These are phyloP conservation scores for Silene uniflora DNA, from an alignment of 148 eudicot species.

Conservation along the genomic window DNA sequence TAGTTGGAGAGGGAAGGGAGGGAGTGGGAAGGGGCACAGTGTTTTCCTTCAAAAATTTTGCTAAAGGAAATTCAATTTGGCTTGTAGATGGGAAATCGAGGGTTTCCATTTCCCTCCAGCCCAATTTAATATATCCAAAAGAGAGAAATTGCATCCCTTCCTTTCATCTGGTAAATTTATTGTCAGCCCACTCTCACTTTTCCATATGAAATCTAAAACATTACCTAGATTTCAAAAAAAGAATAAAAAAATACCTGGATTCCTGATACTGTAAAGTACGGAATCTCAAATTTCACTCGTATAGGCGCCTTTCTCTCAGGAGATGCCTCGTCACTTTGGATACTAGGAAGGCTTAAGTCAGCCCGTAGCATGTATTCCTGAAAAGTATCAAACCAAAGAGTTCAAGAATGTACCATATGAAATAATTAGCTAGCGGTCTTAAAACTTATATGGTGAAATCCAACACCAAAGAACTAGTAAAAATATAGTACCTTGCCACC, in stretches of 20 bases:
- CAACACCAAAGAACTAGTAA: neutral
- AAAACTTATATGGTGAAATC: neutral
- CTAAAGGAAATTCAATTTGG: neutral
- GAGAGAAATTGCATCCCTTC: neutral
- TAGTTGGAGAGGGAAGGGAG: neutral
- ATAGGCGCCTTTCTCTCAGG: constrained; percentile 92
- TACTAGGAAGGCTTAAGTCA: constrained; percentile 77
- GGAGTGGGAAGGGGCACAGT: neutral
- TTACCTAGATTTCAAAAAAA: constrained; percentile 58
- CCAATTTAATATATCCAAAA: neutral
- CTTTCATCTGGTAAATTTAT: neutral
- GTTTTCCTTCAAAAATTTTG: neutral
- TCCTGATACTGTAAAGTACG: constrained; percentile 95
- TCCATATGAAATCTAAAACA: neutral
- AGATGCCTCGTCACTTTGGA: constrained; percentile 60
- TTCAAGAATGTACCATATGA: constrained; percentile 4
- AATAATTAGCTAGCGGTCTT: neutral
- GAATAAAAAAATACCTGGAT: constrained; percentile 61
- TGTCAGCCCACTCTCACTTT: neutral
- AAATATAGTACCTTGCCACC: constrained; percentile 74
- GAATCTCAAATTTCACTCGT: constrained; percentile 94
- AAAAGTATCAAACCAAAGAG: constrained; percentile 7
- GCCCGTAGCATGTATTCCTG: constrained; percentile 92
- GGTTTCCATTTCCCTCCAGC: neutral
- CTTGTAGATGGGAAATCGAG: neutral